These are phyloP conservation scores for Moringa oleifera DNA, from an alignment of 345 rosid species.

Conservation along the genomic window DNA sequence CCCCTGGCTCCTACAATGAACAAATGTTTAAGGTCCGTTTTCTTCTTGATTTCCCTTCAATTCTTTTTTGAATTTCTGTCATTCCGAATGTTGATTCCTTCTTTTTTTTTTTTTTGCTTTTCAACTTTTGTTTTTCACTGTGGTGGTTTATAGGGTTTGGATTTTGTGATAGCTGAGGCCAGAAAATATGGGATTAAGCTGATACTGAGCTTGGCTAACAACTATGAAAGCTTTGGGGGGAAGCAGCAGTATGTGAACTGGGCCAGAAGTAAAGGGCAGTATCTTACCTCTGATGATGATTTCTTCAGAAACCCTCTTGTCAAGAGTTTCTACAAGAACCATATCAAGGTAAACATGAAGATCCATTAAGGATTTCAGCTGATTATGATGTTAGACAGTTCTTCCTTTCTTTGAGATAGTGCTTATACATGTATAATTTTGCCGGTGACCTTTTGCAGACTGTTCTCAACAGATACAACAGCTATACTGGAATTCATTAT, in stretches of 20 bases:
- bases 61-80: neutral
- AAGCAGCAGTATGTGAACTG: constrained; percentile 79
- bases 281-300: constrained; percentile 68
- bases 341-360: constrained; percentile 47
- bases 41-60: neutral
- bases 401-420: too few species aligned
- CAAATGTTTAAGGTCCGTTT: constrained; percentile 59
- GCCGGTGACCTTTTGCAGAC: constrained; percentile 32
- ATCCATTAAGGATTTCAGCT: neutral
- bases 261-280: constrained; percentile 70
- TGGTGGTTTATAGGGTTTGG: constrained; percentile 60
- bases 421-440: too few species aligned
- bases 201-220: constrained; percentile 67
- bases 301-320: constrained; percentile 72
- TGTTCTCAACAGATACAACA: constrained; percentile 66
- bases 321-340: constrained; percentile 79
- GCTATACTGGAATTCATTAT: constrained; percentile 65
- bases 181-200: constrained; percentile 62
- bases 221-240: constrained; percentile 76
- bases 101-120: constrained; percentile 3
- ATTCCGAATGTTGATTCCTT: neutral
- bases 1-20: constrained; percentile 78
- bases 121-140: too few species aligned
- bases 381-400: too few species aligned
- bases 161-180: constrained; percentile 93